phyloP scores from a whole-genome alignment of 345 rosid species.

The Ailanthus altissimus region DNA sequence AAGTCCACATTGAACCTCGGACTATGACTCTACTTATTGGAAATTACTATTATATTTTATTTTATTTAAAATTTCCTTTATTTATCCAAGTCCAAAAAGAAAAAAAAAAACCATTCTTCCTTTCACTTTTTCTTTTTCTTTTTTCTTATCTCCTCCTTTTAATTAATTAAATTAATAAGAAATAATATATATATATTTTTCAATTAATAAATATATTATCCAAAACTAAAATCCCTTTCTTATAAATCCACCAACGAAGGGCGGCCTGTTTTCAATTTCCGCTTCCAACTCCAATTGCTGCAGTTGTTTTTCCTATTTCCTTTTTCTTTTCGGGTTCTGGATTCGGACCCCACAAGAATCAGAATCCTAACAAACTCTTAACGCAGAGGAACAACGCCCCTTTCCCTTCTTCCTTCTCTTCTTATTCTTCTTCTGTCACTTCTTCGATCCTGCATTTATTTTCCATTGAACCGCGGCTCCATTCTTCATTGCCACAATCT shows the following conservation, averaged over 20 bases:
- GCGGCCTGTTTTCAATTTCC: background rate
- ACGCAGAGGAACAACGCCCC: background rate
- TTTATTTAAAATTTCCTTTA: too few species aligned
- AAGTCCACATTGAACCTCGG: too few species aligned
- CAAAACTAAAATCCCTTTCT: background rate
- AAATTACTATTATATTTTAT: too few species aligned
- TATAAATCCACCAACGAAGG: background rate
- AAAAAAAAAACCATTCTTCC: too few species aligned
- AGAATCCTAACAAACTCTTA: constrained; percentile 15
- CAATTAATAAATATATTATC: background rate
- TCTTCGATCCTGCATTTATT: background rate
- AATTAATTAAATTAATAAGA: too few species aligned
- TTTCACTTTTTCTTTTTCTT: too few species aligned
- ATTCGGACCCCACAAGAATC: constrained; percentile 7
- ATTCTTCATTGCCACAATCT: background rate
- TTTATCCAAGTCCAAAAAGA: too few species aligned
- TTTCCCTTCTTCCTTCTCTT: background rate
- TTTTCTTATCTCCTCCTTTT: too few species aligned
- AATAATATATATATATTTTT: background rate
- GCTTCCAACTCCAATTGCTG: background rate
- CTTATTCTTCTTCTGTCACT: too few species aligned
- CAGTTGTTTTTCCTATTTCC: background rate
- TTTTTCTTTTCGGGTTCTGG: background rate
- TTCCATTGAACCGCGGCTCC: background rate
- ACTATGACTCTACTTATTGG: too few species aligned